Percentiles rank a stretch among this genome's conserved stretches.
These are phyloP conservation scores for Sphaerostilbella broomeana DNA, from an alignment of 2,329 filamentous ascomycete genomes.

Conservation along the genomic window DNA sequence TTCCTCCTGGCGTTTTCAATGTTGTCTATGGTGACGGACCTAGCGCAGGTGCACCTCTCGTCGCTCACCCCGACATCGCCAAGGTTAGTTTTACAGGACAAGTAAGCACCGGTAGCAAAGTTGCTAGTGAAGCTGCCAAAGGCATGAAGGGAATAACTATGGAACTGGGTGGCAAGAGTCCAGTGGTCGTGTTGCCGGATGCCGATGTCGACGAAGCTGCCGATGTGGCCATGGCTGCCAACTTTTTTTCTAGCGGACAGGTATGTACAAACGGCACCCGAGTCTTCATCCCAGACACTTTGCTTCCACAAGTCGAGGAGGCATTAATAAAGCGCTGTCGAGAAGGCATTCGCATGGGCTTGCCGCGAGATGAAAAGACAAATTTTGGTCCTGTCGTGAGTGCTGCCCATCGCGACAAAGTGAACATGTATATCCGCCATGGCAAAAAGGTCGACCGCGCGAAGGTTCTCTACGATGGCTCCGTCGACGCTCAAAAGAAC, in stretches of 20 bases:
- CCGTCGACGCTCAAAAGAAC: conserved; percentile 44
- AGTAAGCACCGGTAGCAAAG: conserved; percentile 74
- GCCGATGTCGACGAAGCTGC: conserved; percentile 74
- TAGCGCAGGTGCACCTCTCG: conserved; percentile 64
- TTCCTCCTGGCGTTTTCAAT: conserved; percentile 81
- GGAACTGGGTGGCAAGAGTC: conserved; percentile 85
- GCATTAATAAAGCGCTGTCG: conserved; percentile 44
- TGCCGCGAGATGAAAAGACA: conserved; percentile 62
- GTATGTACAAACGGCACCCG: conserved; percentile 90
- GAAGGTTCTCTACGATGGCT: conserved; percentile 65
- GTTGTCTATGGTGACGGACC: conserved; percentile 75
- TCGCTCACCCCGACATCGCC: conserved; percentile 63
- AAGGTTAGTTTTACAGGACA: conserved; percentile 91
- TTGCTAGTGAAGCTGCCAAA: conserved; percentile 66
- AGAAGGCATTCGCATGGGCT: conserved; percentile 69
- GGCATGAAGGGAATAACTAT: conserved; percentile 89
- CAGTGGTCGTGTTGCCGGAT: conserved; percentile 72
- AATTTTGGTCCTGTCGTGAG: conserved; percentile 84
- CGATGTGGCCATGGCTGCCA: conserved; percentile 86
- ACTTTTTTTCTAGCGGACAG: conserved; percentile 86
- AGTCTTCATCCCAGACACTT: conserved; percentile 66
- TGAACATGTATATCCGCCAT: conserved; percentile 67
- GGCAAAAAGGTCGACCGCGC: conserved; percentile 69
- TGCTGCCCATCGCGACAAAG: conserved; percentile 67
- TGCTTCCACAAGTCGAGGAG: conserved; percentile 64